Base-by-base conservation (phyloP, 352 stramenopile genomes). In the Thalassiosira exigua region DNA sequence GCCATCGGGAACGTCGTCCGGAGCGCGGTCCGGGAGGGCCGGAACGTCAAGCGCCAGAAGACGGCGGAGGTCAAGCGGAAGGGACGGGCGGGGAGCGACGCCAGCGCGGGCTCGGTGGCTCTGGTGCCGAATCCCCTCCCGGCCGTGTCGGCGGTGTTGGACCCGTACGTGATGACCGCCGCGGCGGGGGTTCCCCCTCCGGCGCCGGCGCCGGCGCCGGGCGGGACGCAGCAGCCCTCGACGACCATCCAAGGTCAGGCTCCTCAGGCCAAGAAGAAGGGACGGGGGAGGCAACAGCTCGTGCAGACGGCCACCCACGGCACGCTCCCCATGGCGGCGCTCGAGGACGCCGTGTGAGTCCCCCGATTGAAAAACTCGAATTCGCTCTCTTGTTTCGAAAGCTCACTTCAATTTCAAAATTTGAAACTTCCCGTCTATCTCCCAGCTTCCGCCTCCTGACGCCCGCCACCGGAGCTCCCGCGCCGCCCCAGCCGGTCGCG, bases 271-370 rank as follows among this genome's bases (percentile, higher is more conserved):
- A 17, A 30, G n/a, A 17, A 14, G n/a, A n/a, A 14, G 7, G 22
- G 59, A 54, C 24, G 12, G 44, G 56, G 7, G 74, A 66, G 66
- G 44, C 54, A 76, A 39, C 74, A 82, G 60, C 44, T 82, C 44
- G 59, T 82, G 0, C 39, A 75, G 30, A 84, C 82, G 26, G 79
- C 85, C 17, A 69, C 71, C 41, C 70, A 86, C 75, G 81, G 81
- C 4, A 81, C 50, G 9, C 76, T 90, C 51, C 81, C 82, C 50
- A 84, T 81, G 52, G 68, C 82, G 33, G 77, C 75, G 14, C 69
- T 93, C 54, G 88, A 93, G 69, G 88, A 93, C 81, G 89, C 88
- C 21, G 65, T 93, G 87, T 93, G 84, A 80, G 87, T 91, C 17
- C 24, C 24, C 44, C 1, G 11, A 27, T 44, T 42, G 39, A 26